A percentile compares a stretch with the other conserved stretches of the same genome.
Conservation (phyloP, 1,139 yeast species). For the Sugiyamaella neomexicana region DNA sequence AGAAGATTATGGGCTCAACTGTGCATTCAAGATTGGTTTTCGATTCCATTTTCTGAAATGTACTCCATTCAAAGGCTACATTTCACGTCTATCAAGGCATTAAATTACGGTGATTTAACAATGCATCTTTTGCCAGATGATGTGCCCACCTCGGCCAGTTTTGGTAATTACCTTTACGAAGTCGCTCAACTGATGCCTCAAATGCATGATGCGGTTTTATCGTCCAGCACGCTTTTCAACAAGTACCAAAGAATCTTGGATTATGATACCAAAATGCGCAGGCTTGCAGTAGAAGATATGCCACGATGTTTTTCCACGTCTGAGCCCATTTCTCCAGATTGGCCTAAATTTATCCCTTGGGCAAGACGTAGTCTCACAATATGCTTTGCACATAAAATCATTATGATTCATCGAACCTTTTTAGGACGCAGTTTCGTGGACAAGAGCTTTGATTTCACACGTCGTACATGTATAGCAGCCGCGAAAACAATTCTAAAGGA, state of each 20-base stretch:
- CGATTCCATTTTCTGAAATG: background rate
- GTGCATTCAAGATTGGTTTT: background rate
- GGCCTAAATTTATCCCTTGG: conserved; percentile 1
- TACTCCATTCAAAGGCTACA: background rate
- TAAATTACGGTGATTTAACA: background rate
- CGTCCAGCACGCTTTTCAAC: background rate
- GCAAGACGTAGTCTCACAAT: background rate
- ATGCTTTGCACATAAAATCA: background rate
- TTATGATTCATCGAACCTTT: background rate
- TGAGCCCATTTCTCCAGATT: background rate
- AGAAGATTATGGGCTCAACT: background rate
- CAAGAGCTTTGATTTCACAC: background rate
- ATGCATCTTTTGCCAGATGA: background rate
- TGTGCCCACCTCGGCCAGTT: background rate
- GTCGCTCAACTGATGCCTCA: background rate
- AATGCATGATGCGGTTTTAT: background rate
- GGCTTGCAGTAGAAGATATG: background rate
- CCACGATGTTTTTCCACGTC: background rate
- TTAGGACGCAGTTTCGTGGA: background rate
- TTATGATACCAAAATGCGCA: background rate
- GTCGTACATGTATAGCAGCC: background rate
- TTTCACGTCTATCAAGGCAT: background rate
- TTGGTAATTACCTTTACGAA: background rate
- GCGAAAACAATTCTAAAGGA: background rate
- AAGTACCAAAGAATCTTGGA: background rate